Conservation (phyloP, 208 protist species). For the Leishmania arabica region DNA sequence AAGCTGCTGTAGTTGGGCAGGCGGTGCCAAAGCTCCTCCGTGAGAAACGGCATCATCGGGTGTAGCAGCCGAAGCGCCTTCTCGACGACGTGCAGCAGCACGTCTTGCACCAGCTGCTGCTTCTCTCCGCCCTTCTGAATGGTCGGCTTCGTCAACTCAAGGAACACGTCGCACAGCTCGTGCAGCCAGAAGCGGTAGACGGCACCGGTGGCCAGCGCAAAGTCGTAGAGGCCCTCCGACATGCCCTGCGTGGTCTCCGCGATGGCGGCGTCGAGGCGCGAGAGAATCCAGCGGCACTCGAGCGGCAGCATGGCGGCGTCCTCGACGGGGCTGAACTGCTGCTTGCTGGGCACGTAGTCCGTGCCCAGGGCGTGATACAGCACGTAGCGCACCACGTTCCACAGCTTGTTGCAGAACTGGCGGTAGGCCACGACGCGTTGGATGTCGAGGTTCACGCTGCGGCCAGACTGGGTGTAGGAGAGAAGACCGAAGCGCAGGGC, state of each 20-base stretch:
- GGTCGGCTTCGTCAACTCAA: slow-evolving; percentile 94
- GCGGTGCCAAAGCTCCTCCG: slow-evolving; percentile 99
- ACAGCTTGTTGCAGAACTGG: slow-evolving; percentile 99
- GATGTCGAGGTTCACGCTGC: slow-evolving; percentile 99
- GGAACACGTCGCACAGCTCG: slow-evolving; percentile 98
- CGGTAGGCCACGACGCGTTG: slow-evolving; percentile 96
- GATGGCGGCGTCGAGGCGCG: slow-evolving; percentile 86
- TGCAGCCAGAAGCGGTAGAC: slow-evolving; percentile 98
- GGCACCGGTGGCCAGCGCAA: slow-evolving; percentile 89
- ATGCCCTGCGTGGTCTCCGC: slow-evolving; percentile 68
- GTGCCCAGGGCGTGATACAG: slow-evolving; percentile 89
- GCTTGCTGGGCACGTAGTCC: slow-evolving; percentile 72
- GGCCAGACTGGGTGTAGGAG: slow-evolving; percentile 95
- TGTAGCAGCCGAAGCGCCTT: slow-evolving; percentile 96
- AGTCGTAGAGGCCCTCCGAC: slow-evolving; percentile 89
- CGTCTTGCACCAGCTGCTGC: slow-evolving; percentile 89
- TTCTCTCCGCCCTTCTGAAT: slow-evolving; percentile 77
- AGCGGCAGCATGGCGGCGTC: slow-evolving; percentile 65
- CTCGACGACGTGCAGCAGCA: slow-evolving; percentile 94
- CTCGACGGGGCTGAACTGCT: slow-evolving; percentile 38
- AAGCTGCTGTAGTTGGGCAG: slow-evolving; percentile 88
- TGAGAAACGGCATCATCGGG: slow-evolving; percentile 99
- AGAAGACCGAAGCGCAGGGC: slow-evolving; percentile 99
- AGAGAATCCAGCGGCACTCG: slow-evolving; percentile 98
- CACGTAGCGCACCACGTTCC: slow-evolving; percentile 97